Conservation (phyloP, 2,329 filamentous ascomycete species). For the Lachnellula occidentalis region DNA sequence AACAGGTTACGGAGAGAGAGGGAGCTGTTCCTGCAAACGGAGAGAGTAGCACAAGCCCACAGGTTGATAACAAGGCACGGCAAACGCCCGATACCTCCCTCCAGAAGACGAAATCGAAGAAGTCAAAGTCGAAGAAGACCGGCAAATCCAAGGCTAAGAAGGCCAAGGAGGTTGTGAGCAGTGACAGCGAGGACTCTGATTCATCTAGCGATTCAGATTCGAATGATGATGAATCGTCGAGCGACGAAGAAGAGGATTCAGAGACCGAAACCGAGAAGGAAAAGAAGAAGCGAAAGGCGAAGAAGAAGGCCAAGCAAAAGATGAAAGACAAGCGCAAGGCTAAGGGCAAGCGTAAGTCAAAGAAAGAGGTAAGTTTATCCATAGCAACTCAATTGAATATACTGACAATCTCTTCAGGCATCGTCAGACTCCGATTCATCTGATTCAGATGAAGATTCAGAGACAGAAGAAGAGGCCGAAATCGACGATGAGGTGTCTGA, state of each 20-base stretch:
- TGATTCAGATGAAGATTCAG: conserved; percentile 29
- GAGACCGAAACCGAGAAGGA: conserved; percentile 32
- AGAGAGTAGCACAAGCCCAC: neutral
- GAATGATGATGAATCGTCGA: conserved; percentile 12
- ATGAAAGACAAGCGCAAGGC: conserved; percentile 32
- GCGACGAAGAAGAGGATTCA: conserved; percentile 21
- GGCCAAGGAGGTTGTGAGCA: conserved; percentile 18
- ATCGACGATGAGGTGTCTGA: conserved; percentile 13
- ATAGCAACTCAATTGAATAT: neutral
- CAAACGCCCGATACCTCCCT: neutral
- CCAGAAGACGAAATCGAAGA: conserved; percentile 12
- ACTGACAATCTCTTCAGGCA: conserved; percentile 18
- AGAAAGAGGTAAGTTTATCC: conserved; percentile 28
- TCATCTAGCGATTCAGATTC: conserved; percentile 15
- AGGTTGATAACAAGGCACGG: conserved; percentile 3
- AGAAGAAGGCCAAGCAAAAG: conserved; percentile 32
- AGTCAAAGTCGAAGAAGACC: conserved; percentile 19
- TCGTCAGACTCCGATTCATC: conserved; percentile 29
- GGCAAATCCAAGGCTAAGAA: conserved; percentile 26
- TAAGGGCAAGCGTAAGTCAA: conserved; percentile 37
- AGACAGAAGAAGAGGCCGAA: conserved; percentile 10
- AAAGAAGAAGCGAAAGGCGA: conserved; percentile 32
- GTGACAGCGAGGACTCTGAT: conserved; percentile 19
- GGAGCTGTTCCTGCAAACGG: neutral
- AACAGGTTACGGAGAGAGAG: conserved; percentile 8